phyloP scores from a whole-genome alignment of 257 asterid species.

The Cruciata laevipes region DNA sequence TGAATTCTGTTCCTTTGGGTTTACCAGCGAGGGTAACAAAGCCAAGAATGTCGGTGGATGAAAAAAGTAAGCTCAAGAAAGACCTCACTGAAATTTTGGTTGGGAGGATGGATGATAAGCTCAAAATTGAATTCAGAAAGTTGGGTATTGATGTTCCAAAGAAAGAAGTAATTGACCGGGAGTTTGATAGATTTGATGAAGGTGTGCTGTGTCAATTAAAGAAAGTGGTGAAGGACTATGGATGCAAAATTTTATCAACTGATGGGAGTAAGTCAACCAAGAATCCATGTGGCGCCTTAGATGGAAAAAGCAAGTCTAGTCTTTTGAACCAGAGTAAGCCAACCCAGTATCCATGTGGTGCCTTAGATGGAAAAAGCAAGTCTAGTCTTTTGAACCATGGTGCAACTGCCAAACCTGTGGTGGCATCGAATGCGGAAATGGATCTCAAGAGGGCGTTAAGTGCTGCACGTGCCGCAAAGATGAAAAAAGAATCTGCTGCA shows the following conservation, averaged over 20 bases:
- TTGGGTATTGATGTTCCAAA: constrained; percentile 15
- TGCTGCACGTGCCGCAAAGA: constrained; percentile 77
- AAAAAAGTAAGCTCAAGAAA: constrained; percentile 31
- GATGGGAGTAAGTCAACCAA: constrained; percentile 17
- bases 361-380: no score
- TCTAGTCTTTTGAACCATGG: neutral
- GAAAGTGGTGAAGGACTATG: constrained; percentile 34
- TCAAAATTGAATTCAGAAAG: constrained; percentile 24
- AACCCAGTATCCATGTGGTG: no score
- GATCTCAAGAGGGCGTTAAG: constrained; percentile 72
- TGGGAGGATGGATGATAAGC: constrained; percentile 30
- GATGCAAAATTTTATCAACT: constrained; percentile 6
- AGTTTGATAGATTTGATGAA: constrained; percentile 31
- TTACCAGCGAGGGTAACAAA: neutral
- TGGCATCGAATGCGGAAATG: constrained; percentile 32
- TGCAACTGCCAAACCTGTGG: constrained; percentile 39
- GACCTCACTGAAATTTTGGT: constrained; percentile 29
- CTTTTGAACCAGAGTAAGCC: no score
- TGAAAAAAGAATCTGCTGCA: constrained; percentile 49
- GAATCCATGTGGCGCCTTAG: constrained; percentile 29
- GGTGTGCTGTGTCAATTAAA: constrained; percentile 39
- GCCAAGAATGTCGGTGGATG: constrained; percentile 19
- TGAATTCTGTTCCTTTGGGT: constrained; percentile 18
- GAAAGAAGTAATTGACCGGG: constrained; percentile 18
- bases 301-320: neutral